A percentile compares a stretch with the other conserved stretches of the same genome.
phyloP scores from a whole-genome alignment of 2,329 filamentous ascomycete genomes.

The Ophiocordyceps camponoti-floridani region DNA sequence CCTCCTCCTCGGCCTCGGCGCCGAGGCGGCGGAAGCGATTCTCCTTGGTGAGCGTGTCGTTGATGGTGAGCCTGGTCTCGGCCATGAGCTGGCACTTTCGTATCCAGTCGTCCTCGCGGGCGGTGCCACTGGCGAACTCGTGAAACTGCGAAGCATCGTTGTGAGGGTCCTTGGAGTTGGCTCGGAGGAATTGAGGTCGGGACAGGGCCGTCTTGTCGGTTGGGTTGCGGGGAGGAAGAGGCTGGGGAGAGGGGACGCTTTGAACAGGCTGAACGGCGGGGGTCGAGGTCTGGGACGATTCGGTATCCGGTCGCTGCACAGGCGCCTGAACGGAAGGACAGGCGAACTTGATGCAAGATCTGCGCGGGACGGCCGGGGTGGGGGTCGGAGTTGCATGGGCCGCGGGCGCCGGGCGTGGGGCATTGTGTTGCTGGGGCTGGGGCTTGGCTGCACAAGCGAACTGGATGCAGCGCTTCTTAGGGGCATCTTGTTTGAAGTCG shows the following conservation, averaged over 20 bases:
- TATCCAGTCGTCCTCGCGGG: slow-evolving; percentile 85
- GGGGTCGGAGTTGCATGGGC: slow-evolving; percentile 15
- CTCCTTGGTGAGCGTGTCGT: slow-evolving; percentile 80
- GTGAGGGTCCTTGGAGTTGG: slow-evolving; percentile 28
- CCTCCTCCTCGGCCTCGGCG: slow-evolving; percentile 80
- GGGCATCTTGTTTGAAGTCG: slow-evolving; percentile 12
- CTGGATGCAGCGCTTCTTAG: slow-evolving; percentile 74
- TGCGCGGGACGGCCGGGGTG: slow-evolving; percentile 25
- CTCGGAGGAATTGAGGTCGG: slow-evolving; percentile 29
- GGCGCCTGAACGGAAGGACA: slow-evolving; percentile 39
- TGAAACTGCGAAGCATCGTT: slow-evolving; percentile 54
- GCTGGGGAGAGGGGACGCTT: slow-evolving; percentile 7
- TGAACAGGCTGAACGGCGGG: background rate
- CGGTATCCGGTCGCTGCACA: slow-evolving; percentile 20
- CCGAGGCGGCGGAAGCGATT: slow-evolving; percentile 71
- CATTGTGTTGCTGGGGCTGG: slow-evolving; percentile 22
- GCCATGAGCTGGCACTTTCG: slow-evolving; percentile 45
- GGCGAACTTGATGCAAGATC: slow-evolving; percentile 57
- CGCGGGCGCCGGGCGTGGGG: slow-evolving; percentile 14
- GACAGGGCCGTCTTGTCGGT: slow-evolving; percentile 8
- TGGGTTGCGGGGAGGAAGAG: slow-evolving; percentile 3
- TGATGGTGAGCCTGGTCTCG: slow-evolving; percentile 61
- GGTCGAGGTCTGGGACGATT: slow-evolving; percentile 9
- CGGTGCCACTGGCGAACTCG: slow-evolving; percentile 72
- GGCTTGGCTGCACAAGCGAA: slow-evolving; percentile 69